A percentile compares a stretch with the other conserved stretches of the same genome.
Evolutionary conservation across 495 filamentous ascomycete genomes (phyloP).

Genomic region (Penicillium steckii): DNA sequence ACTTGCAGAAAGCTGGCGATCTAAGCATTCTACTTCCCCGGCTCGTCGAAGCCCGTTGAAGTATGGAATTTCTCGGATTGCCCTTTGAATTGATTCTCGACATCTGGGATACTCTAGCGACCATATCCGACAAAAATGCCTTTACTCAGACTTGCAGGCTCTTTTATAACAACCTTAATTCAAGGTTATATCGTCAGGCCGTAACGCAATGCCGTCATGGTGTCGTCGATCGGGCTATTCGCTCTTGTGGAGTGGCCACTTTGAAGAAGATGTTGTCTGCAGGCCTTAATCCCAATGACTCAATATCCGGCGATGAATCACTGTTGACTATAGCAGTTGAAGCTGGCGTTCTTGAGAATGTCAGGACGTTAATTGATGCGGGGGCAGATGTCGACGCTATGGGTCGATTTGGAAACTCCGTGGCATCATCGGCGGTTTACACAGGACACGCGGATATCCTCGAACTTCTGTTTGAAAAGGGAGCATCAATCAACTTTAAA

Average conservation of each 20-base stretch:
- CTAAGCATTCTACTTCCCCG: no score
- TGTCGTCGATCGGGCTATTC: background rate
- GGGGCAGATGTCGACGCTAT: slow-evolving; percentile 4
- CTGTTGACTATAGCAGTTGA: background rate
- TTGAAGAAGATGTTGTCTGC: slow-evolving; percentile 8
- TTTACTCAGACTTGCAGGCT: slow-evolving; percentile 9
- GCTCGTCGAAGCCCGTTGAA: no score
- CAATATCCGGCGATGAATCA: background rate
- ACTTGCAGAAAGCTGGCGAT: no score
- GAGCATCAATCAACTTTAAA: background rate
- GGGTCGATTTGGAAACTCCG: background rate
- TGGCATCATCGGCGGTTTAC: background rate
- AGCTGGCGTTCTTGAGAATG: slow-evolving; percentile 1
- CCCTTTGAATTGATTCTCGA: slow-evolving; percentile 9
- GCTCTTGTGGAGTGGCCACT: background rate
- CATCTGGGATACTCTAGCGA: slow-evolving; percentile 5
- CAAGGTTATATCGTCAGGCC: background rate
- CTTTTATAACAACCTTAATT: slow-evolving; percentile 2
- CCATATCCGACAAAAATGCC: slow-evolving; percentile 2
- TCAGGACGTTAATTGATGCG: slow-evolving; percentile 1
- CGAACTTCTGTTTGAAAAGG: slow-evolving; percentile 2
- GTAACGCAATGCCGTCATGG: background rate
- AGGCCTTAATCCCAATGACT: background rate
- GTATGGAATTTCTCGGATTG: slow-evolving; percentile 8
- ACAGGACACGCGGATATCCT: background rate